Evolutionary conservation across 2,329 filamentous ascomycete genomes (phyloP).

Genomic region (Fusarium pilosicola): DNA sequence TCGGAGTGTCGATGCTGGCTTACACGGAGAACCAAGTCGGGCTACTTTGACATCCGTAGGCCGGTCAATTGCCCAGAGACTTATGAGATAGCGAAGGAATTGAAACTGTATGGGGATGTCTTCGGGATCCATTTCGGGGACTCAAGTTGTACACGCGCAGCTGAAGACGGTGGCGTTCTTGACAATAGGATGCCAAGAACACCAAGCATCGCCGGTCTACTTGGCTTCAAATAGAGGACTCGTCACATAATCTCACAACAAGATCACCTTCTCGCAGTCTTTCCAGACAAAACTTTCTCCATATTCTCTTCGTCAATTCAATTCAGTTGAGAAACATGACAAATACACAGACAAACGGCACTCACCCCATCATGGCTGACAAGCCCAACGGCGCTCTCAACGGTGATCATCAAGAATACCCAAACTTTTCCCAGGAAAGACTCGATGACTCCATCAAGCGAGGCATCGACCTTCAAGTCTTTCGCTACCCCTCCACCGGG

Average conservation of each 20-base stretch:
- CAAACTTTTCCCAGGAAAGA: not conserved
- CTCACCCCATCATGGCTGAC: not conserved
- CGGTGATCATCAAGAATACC: not conserved
- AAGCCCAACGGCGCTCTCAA: not conserved
- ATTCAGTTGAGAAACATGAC: not conserved
- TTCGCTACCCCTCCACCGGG: constrained; percentile 24
- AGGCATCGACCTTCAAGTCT: constrained; percentile 18
- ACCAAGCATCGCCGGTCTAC: not conserved
- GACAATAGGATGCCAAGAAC: not conserved
- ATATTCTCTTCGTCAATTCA: rapidly evolving
- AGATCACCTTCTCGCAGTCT: rapidly evolving
- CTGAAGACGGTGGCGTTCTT: not conserved
- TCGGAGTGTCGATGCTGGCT: not conserved
- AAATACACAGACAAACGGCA: not conserved
- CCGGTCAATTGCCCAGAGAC: not conserved
- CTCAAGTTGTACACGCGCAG: not conserved
- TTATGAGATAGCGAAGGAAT: rapidly evolving
- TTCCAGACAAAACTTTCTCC: rapidly evolving
- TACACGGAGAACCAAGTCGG: not conserved
- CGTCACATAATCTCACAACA: not conserved
- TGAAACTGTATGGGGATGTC: not conserved
- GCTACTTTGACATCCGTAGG: not conserved
- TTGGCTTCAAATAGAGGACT: constrained; percentile 8
- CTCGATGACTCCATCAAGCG: constrained; percentile 1
- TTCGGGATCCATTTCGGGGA: constrained; percentile 24